Percentiles rank a stretch among this genome's conserved stretches.
Evolutionary conservation across 129 eudicot genomes (phyloP).

Genomic region (Lactuca saligna): DNA sequence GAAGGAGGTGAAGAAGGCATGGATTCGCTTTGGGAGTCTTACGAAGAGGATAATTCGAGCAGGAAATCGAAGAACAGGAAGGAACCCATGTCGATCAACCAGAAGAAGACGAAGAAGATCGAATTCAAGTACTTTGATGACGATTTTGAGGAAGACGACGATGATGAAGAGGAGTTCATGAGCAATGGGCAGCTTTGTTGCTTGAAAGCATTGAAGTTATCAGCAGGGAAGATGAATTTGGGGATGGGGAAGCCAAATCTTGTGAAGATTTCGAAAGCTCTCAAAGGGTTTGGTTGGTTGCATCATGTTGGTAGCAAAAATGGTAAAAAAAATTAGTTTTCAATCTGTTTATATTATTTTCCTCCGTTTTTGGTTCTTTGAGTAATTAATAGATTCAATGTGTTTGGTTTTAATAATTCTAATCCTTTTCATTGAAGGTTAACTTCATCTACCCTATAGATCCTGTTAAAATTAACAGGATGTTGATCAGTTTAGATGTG

Average conservation of each 20-base stretch:
- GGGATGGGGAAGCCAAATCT: conserved; percentile 86
- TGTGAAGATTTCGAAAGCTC: conserved; percentile 69
- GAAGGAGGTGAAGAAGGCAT: conserved; percentile 71
- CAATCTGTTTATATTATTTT: conserved; percentile 16
- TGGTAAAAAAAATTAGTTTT: conserved; percentile 44
- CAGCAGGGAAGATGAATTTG: conserved; percentile 91
- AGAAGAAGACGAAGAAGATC: conserved; percentile 31
- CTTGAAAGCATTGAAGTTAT: conserved; percentile 78
- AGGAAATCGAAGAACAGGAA: conserved; percentile 21
- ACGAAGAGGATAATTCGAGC: conserved; percentile 49
- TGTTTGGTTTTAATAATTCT: no score
- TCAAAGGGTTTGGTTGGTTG: conserved; percentile 90
- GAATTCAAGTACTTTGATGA: conserved; percentile 32
- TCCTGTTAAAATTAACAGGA: no score
- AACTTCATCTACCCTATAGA: no score
- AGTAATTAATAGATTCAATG: not conserved
- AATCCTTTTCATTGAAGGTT: no score
- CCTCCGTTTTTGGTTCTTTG: not conserved
- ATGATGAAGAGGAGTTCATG: conserved; percentile 48
- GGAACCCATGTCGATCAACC: not conserved
- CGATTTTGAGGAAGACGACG: conserved; percentile 30
- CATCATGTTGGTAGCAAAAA: conserved; percentile 59
- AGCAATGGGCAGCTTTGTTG: conserved; percentile 66
- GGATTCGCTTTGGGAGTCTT: conserved; percentile 89
- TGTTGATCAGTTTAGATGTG: no score